Percentiles rank a stretch among this genome's conserved stretches.
Conservation (phyloP, 1,284 basidiomycete species). For the Polyporus tsugae region DNA sequence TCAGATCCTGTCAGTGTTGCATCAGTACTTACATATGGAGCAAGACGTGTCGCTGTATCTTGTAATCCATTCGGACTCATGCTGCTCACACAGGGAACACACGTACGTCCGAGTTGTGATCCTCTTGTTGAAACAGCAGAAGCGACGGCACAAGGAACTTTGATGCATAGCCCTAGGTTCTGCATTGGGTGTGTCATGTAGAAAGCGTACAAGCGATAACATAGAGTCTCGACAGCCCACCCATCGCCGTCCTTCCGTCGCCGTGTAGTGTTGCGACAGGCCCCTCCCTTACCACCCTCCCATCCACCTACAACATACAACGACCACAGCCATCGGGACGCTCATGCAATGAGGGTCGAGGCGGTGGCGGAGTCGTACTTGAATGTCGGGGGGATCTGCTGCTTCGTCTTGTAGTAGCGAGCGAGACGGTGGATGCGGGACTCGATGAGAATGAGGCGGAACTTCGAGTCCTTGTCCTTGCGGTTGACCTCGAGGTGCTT, state of each 20-base stretch:
- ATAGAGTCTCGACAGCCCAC: conserved; percentile 35
- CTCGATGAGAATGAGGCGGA: conserved; percentile 98
- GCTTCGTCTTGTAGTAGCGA: conserved; percentile 98
- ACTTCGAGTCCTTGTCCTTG: conserved; percentile 99
- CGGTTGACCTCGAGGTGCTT: conserved; percentile 99
- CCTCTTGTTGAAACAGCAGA: background rate
- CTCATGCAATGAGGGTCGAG: conserved; percentile 83
- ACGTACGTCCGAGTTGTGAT: too few species aligned
- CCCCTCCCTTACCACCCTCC: conserved; percentile 20
- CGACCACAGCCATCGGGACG: conserved; percentile 7
- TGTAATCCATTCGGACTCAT: too few species aligned
- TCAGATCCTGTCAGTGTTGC: too few species aligned
- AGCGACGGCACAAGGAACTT: conserved; percentile 34
- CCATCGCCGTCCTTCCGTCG: conserved; percentile 26
- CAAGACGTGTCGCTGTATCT: too few species aligned
- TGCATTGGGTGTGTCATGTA: conserved; percentile 41
- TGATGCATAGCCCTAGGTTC: conserved; percentile 36
- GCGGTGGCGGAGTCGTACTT: conserved; percentile 96
- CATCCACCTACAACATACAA: conserved; percentile 31
- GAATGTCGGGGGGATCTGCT: conserved; percentile 97
- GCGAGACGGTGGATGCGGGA: conserved; percentile 97
- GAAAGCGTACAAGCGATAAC: conserved; percentile 39
- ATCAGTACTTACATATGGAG: too few species aligned
- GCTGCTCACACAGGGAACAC: too few species aligned
- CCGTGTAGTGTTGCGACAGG: conserved; percentile 13